Evolutionary conservation across 1,139 yeast species (phyloP).

Genomic region (Blastobotrys proliferans): DNA sequence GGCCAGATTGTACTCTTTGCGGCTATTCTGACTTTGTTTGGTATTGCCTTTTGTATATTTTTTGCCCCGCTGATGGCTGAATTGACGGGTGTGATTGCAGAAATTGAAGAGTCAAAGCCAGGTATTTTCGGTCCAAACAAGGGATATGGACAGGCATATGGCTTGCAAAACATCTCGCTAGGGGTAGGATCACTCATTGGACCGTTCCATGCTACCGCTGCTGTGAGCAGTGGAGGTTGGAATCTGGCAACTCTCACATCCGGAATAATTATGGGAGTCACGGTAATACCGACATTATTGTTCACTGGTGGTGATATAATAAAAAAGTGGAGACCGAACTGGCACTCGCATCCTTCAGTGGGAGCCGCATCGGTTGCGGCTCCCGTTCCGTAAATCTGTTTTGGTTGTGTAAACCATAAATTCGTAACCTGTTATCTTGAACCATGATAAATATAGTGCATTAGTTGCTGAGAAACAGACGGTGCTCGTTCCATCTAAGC

Average conservation of each 20-base stretch:
- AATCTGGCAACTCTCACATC: slow-evolving; percentile 24
- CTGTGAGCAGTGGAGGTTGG: slow-evolving; percentile 29
- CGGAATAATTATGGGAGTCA: slow-evolving; percentile 25
- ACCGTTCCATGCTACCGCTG: slow-evolving; percentile 34
- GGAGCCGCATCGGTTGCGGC: too few relatives aligned
- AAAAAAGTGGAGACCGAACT: too few relatives aligned
- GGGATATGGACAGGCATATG: slow-evolving; percentile 37
- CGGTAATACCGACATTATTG: slow-evolving; percentile 28
- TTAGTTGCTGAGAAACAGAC: too few relatives aligned
- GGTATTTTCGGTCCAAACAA: slow-evolving; percentile 34
- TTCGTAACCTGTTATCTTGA: too few relatives aligned
- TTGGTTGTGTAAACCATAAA: too few relatives aligned
- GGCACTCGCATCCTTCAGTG: too few relatives aligned
- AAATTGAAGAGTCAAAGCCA: slow-evolving; percentile 28
- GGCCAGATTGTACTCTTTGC: slow-evolving; percentile 31
- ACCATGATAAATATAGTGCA: too few relatives aligned
- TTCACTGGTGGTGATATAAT: slow-evolving; percentile 31
- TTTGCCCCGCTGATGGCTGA: slow-evolving; percentile 34
- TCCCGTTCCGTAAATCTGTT: too few relatives aligned
- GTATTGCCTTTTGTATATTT: slow-evolving; percentile 25
- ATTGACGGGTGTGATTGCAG: slow-evolving; percentile 27
- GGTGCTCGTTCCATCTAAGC: too few relatives aligned
- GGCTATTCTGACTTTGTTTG: slow-evolving; percentile 30
- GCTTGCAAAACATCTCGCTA: slow-evolving; percentile 35
- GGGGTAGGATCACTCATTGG: slow-evolving; percentile 35